These are phyloP conservation scores for Inosperma sp. DNA, from an alignment of 768 basidiomycete species.

Conservation along the genomic window DNA sequence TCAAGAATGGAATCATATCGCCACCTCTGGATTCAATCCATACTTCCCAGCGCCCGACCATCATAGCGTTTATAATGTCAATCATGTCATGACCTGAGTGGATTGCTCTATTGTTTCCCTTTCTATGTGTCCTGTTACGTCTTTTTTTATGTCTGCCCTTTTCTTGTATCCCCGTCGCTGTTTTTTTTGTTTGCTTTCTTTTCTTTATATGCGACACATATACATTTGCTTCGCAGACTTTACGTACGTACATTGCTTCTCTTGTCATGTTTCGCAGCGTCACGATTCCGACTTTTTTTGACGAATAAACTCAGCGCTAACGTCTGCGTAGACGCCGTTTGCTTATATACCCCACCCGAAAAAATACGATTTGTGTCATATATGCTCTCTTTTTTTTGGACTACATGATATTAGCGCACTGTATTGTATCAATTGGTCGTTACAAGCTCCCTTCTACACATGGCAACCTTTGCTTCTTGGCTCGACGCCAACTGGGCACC, in stretches of 20 bases:
- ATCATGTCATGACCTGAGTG: conserved; percentile 51
- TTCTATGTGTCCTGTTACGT: background rate
- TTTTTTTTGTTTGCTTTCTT: background rate
- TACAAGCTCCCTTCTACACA: background rate
- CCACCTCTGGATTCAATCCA: conserved; percentile 54
- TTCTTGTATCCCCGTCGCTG: conserved; percentile 1
- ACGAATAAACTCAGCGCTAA: no score
- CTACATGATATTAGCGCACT: background rate
- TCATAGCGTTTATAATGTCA: conserved; percentile 46
- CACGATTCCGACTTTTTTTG: background rate
- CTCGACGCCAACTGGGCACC: no score
- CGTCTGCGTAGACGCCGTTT: no score
- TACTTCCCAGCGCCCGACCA: conserved; percentile 64
- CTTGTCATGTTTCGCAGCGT: background rate
- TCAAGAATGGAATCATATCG: conserved; percentile 59
- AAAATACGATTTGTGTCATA: no score
- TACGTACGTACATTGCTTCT: no score
- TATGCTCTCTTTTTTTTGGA: no score
- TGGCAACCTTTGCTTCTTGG: no score
- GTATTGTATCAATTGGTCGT: conserved; percentile 2
- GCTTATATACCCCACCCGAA: no score
- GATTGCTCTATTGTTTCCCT: conserved; percentile 4
- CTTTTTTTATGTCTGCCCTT: conserved; percentile 11
- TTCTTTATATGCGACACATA: background rate
- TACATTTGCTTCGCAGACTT: background rate